Evolutionary conservation across 768 basidiomycete genomes (phyloP).

Genomic region (Suillus lakei): DNA sequence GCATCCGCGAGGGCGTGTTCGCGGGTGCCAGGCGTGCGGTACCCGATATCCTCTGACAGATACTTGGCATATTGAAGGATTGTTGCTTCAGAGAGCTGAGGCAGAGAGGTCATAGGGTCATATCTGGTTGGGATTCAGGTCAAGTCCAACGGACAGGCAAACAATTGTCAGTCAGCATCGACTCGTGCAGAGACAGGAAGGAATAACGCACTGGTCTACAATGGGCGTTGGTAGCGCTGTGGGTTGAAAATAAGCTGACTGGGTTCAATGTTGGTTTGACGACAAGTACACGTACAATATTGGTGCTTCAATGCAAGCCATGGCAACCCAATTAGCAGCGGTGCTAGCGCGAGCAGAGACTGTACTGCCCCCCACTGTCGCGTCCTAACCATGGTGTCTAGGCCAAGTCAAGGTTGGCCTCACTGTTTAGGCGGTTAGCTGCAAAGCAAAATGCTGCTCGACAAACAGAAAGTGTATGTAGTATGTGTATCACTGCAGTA

Average conservation of each 20-base stretch:
- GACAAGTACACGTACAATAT: slow-evolving; percentile 42
- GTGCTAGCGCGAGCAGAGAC: slow-evolving; percentile 58
- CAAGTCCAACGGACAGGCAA: not conserved
- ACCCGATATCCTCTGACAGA: slow-evolving; percentile 88
- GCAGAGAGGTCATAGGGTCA: slow-evolving; percentile 58
- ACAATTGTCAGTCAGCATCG: not conserved
- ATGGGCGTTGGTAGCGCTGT: slow-evolving; percentile 64
- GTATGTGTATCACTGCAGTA: not conserved
- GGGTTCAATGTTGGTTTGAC: not conserved
- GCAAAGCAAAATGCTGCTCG: not conserved
- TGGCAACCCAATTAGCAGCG: slow-evolving; percentile 56
- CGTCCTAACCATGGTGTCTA: not conserved
- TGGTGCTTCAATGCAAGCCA: slow-evolving; percentile 53
- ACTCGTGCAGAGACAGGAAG: not conserved
- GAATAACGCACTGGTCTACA: slow-evolving; percentile 50
- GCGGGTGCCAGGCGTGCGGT: slow-evolving; percentile 86
- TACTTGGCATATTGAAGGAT: slow-evolving; percentile 67
- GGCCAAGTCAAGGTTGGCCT: not conserved
- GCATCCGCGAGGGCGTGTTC: slow-evolving; percentile 86
- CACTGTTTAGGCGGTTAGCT: not conserved
- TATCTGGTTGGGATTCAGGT: slow-evolving; percentile 25
- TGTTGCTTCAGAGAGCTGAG: slow-evolving; percentile 73
- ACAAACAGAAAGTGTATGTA: not conserved
- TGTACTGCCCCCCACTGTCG: slow-evolving; percentile 60
- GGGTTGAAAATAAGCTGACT: not conserved